Evolutionary conservation across 78 protist species (phyloP).

Genomic region (Pirum gemmata): DNA sequence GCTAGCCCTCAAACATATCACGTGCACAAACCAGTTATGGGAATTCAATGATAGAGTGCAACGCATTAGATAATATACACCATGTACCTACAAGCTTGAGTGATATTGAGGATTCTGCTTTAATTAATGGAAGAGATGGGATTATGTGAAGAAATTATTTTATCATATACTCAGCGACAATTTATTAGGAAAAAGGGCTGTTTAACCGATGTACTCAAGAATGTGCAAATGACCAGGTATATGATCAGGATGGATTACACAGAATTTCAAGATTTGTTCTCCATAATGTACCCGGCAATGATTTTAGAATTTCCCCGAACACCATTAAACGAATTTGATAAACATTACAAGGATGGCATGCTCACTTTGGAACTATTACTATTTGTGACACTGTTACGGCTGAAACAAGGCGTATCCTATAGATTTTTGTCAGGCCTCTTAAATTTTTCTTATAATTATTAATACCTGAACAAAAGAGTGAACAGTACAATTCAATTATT

Average conservation of each 20-base stretch:
- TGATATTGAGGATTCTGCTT: too few relatives aligned
- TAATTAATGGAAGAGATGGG: too few relatives aligned
- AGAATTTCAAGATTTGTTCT: background rate
- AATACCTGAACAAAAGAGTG: background rate
- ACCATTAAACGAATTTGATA: background rate
- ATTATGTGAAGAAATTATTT: too few relatives aligned
- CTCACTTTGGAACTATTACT: background rate
- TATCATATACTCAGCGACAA: too few relatives aligned
- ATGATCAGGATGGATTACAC: background rate
- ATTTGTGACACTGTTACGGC: background rate
- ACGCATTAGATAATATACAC: too few relatives aligned
- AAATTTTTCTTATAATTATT: background rate
- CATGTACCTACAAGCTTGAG: too few relatives aligned
- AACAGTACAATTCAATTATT: background rate
- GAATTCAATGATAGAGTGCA: too few relatives aligned
- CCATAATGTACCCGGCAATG: background rate
- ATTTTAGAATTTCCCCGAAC: background rate
- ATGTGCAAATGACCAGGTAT: too few relatives aligned
- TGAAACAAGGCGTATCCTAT: background rate
- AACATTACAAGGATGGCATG: background rate
- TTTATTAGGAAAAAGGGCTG: too few relatives aligned
- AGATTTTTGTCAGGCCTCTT: background rate
- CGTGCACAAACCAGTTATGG: too few relatives aligned
- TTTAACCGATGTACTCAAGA: too few relatives aligned
- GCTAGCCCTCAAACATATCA: too few relatives aligned